Base-by-base conservation (phyloP, 257 asterid species). In the Solanum chaucha region DNA sequence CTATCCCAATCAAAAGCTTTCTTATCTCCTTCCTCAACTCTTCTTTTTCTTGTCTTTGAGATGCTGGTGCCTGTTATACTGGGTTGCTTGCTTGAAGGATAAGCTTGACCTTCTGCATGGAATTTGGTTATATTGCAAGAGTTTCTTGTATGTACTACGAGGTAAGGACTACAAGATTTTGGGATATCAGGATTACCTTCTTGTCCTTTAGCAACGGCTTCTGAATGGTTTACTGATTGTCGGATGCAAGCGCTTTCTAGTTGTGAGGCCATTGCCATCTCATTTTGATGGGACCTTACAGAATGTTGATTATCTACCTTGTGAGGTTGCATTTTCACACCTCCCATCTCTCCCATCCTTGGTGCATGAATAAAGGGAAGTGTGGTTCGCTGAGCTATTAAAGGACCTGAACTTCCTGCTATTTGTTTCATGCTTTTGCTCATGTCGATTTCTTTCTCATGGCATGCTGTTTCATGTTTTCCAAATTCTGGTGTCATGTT, bases 1-100 rank as follows among this genome's bases (percentile, higher is more conserved):
- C 86, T 87, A 93, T 97, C 99, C 99, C 99, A 97, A 10, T 93
- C 92, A 87, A 91, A 87, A 48, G 90, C 90, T 78, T 89, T 92
- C 72, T 70, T 90, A 87, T 90, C 92, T 82, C 91, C 94, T 84
- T 90, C 91, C 87, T 90, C 94, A 24, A 86, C 89, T 92, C 90
- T 95, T 48, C 90, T 90, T 92, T 93, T 95, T 90, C 91, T 92
- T 89, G 87, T 86, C 87, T 89, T 92, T 87, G 93, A 64, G 71
- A 87, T 85, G 75, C 68, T 73, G 70, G 92, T 85, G 87, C 88
- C 88, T 28, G 82, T 32, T 80, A 28, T 89, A 73, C 83, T 86
- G 30, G 90, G 51, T 85, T 89, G 86, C 51, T 88, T 82, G 22
- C 86, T 36, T 1, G 91, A 86, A 88, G 88, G 73, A 86, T 48